Evolutionary conservation across 768 basidiomycete species (phyloP).

Genomic region (Leccinellum rugosiceps): DNA sequence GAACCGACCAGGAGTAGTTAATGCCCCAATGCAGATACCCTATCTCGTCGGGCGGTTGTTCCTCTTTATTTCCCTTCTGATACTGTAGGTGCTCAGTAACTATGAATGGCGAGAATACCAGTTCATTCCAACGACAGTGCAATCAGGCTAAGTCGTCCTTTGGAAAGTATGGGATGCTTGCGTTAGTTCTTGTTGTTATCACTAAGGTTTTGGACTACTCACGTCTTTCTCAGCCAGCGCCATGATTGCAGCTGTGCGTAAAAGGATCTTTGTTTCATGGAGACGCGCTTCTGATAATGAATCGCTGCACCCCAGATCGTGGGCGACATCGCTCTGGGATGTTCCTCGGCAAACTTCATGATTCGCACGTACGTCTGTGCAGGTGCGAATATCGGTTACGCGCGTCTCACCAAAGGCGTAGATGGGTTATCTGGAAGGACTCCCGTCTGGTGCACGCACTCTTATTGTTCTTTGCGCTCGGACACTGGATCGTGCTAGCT

Average conservation of each 20-base stretch:
- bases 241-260: slow-evolving; percentile 9
- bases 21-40: slow-evolving; percentile 14
- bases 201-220: neutral
- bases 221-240: neutral
- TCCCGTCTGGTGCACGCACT: slow-evolving; percentile 14
- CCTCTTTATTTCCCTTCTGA: neutral
- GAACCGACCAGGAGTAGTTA: neutral
- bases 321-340: slow-evolving; percentile 15
- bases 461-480: slow-evolving; percentile 8
- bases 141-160: neutral
- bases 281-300: neutral
- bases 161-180: neutral
- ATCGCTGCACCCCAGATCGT: slow-evolving; percentile 4
- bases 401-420: slow-evolving; percentile 1
- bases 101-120: neutral
- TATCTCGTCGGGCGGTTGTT: slow-evolving; percentile 21
- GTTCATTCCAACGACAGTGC: neutral
- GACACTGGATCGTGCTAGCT: slow-evolving; percentile 23
- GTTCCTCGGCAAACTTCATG: slow-evolving; percentile 25
- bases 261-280: neutral
- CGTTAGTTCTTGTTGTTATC: neutral
- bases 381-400: neutral
- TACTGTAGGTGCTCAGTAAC: neutral
- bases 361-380: slow-evolving; percentile 25
- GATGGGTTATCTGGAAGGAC: slow-evolving; percentile 29